Conservation (phyloP, 495 filamentous ascomycete genomes). For the Xylaria curta region DNA sequence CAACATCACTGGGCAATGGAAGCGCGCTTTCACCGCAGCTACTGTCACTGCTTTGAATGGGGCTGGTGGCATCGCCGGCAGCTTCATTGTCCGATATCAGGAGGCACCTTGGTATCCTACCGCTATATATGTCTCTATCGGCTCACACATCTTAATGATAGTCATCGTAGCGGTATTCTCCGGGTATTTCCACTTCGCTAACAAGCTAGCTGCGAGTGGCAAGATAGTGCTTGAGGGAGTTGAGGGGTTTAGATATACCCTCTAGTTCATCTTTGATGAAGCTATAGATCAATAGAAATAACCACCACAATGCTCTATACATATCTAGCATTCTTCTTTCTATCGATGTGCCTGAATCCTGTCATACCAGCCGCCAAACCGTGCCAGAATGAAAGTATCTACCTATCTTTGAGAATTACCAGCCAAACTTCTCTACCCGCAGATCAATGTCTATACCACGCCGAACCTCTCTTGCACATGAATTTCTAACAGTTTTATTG, state of each 20-base stretch:
- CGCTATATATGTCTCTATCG: conserved; percentile 75
- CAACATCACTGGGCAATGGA: conserved; percentile 77
- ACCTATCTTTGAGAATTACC: conserved; percentile 37
- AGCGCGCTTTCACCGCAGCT: conserved; percentile 73
- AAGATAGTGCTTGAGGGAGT: conserved; percentile 61
- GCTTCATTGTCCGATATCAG: conserved; percentile 70
- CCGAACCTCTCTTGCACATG: conserved; percentile 53
- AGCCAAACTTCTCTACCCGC: conserved; percentile 59
- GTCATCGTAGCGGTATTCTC: conserved; percentile 65
- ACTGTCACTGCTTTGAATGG: conserved; percentile 74
- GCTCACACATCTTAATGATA: conserved; percentile 74
- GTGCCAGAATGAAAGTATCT: neutral
- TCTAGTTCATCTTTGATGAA: conserved; percentile 38
- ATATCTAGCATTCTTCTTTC: neutral
- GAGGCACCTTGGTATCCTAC: conserved; percentile 75
- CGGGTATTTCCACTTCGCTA: conserved; percentile 65
- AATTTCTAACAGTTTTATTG: conserved; percentile 59
- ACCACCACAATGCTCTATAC: neutral
- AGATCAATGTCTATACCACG: conserved; percentile 48
- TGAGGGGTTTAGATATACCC: conserved; percentile 62
- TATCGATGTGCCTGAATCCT: neutral
- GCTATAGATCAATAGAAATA: conserved; percentile 5
- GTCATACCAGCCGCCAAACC: neutral
- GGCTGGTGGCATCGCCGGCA: conserved; percentile 76
- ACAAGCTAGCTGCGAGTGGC: conserved; percentile 56